Percentiles rank a stretch among this genome's conserved stretches.
Evolutionary conservation across 1,284 basidiomycete species (phyloP).

Genomic region (Prillingera fragicola): DNA sequence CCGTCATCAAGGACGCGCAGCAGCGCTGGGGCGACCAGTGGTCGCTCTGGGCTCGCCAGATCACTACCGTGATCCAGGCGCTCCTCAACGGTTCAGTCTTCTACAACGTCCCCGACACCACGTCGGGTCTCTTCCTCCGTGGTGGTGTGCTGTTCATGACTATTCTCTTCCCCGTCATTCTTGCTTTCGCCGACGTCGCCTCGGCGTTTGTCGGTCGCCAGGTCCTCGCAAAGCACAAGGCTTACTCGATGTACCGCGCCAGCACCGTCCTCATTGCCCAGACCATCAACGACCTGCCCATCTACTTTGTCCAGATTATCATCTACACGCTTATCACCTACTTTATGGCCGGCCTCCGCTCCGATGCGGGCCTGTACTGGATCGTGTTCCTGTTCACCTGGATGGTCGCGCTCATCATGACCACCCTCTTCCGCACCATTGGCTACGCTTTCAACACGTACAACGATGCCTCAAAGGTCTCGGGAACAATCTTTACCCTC

Average conservation of each 20-base stretch:
- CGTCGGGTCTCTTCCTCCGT: slow-evolving; percentile 60
- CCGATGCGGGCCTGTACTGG: slow-evolving; percentile 40
- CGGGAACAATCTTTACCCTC: slow-evolving; percentile 34
- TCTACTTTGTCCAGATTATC: slow-evolving; percentile 45
- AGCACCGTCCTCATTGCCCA: slow-evolving; percentile 56
- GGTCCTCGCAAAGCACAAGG: slow-evolving; percentile 57
- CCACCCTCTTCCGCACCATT: slow-evolving; percentile 40
- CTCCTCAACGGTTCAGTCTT: slow-evolving; percentile 66
- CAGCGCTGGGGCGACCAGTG: slow-evolving; percentile 38
- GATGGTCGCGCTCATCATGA: slow-evolving; percentile 27
- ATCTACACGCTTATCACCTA: slow-evolving; percentile 47
- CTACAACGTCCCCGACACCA: slow-evolving; percentile 58
- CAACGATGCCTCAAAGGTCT: slow-evolving; percentile 43
- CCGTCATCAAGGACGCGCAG: slow-evolving; percentile 38
- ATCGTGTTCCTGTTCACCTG: slow-evolving; percentile 34
- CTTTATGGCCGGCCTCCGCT: slow-evolving; percentile 34
- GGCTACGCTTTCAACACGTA: slow-evolving; percentile 39
- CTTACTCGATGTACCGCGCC: slow-evolving; percentile 48
- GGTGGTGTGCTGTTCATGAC: slow-evolving; percentile 60
- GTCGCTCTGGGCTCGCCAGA: slow-evolving; percentile 35
- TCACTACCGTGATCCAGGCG: slow-evolving; percentile 32
- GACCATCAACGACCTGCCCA: slow-evolving; percentile 56
- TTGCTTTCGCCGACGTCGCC: slow-evolving; percentile 62
- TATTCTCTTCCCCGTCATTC: slow-evolving; percentile 50
- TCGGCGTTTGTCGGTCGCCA: slow-evolving; percentile 65